Percentiles rank a stretch among this genome's conserved stretches.
Evolutionary conservation across 2,329 filamentous ascomycete genomes (phyloP).

Genomic region (Fusarium bulbicola): DNA sequence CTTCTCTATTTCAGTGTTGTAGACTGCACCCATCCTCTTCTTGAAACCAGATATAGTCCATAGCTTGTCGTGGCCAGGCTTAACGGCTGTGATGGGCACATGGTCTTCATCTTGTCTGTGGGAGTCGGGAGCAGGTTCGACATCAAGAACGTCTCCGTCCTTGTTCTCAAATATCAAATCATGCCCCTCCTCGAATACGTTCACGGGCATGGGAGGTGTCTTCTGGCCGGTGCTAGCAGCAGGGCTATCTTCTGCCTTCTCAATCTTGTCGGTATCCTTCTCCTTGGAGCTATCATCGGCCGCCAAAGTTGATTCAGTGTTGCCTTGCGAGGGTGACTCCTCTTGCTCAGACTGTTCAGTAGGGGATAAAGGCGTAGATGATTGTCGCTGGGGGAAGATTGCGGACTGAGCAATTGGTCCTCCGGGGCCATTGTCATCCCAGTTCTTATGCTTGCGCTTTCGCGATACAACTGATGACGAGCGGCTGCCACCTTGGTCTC

Average conservation of each 20-base stretch:
- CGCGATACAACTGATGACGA: constrained; percentile 68
- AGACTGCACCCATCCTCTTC: constrained; percentile 61
- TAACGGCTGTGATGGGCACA: constrained; percentile 30
- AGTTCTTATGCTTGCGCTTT: constrained; percentile 72
- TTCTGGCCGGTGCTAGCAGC: constrained; percentile 23
- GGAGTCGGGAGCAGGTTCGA: constrained; percentile 52
- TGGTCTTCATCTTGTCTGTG: constrained; percentile 25
- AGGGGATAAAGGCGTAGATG: constrained; percentile 35
- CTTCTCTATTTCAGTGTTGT: constrained; percentile 68
- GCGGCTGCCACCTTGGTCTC: constrained; percentile 75
- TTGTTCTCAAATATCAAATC: constrained; percentile 84
- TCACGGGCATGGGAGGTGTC: constrained; percentile 52
- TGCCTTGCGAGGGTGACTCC: constrained; percentile 43
- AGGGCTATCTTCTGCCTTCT: constrained; percentile 36
- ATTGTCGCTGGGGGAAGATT: constrained; percentile 73
- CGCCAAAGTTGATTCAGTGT: constrained; percentile 47
- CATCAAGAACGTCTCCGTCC: constrained; percentile 84
- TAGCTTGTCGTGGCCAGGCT: constrained; percentile 32
- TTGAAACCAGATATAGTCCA: constrained; percentile 56
- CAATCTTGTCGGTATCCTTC: constrained; percentile 41
- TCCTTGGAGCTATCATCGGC: constrained; percentile 47
- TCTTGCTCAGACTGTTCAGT: constrained; percentile 42
- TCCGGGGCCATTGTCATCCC: constrained; percentile 79
- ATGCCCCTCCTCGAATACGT: constrained; percentile 83
- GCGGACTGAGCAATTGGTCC: constrained; percentile 91